Conservation (phyloP, 345 rosid species). For the Rhodamnia argentea region DNA sequence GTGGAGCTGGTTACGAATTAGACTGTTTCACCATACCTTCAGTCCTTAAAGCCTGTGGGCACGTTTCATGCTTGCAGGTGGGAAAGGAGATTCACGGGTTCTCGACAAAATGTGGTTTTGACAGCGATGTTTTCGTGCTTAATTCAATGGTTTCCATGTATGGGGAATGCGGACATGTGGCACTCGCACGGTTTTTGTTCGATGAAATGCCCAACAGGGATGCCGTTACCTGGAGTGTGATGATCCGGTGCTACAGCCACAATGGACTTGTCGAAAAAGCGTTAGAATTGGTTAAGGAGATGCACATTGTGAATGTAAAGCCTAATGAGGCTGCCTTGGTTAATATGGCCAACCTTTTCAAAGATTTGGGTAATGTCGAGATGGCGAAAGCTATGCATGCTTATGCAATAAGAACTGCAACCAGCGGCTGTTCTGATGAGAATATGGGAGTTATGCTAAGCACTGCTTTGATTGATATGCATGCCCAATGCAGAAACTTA, state of each 20-base stretch:
- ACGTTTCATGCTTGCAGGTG: slow-evolving; percentile 4
- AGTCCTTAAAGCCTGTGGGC: slow-evolving; percentile 35
- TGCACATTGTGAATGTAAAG: slow-evolving; percentile 13
- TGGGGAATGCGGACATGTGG: slow-evolving; percentile 16
- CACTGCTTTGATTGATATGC: slow-evolving; percentile 45
- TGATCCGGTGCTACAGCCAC: slow-evolving; percentile 24
- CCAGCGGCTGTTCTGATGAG: neutral
- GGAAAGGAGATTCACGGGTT: slow-evolving; percentile 45
- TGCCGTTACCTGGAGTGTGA: slow-evolving; percentile 44
- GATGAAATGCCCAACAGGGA: slow-evolving; percentile 34
- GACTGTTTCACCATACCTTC: slow-evolving; percentile 31
- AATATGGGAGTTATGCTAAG: slow-evolving; percentile 12
- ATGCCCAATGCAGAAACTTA: slow-evolving; percentile 27
- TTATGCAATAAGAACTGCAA: slow-evolving; percentile 23
- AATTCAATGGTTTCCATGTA: slow-evolving; percentile 37
- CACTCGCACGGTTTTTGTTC: slow-evolving; percentile 18
- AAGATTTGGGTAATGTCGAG: slow-evolving; percentile 7
- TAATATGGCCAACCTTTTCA: slow-evolving; percentile 17
- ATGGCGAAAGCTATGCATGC: slow-evolving; percentile 29
- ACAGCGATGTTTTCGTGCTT: slow-evolving; percentile 22
- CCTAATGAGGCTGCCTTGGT: slow-evolving; percentile 31
- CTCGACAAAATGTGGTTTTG: slow-evolving; percentile 20
- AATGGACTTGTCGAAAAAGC: slow-evolving; percentile 16
- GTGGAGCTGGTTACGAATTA: slow-evolving; percentile 11
- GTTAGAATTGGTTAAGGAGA: slow-evolving; percentile 15